Evolutionary conservation across 345 rosid species (phyloP), one percentile per base, ranked within the genome.

Genomic region (Citrus inodora): DNA sequence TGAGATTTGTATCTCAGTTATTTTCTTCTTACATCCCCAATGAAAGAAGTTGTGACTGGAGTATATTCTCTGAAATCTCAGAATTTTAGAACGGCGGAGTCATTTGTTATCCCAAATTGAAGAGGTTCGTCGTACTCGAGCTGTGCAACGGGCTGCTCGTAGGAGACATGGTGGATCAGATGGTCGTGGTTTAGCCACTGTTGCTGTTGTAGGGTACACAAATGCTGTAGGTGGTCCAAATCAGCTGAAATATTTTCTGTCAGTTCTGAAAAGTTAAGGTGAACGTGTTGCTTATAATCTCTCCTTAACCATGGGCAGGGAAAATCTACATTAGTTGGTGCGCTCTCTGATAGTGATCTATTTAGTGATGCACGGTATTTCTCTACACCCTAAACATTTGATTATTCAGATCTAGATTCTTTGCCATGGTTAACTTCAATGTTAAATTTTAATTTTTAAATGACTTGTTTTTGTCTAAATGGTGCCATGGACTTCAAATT

Each of bases 161-260:
- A 89, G 46, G 85, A 91, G 89, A 84, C 91, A 79, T 78, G 89
- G 78, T 64, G 93, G 92, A 60, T 37, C 78, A 24, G 72, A 77
- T 66, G 89, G 89, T 70, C 86, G 78, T 71, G 82, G 81, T 81
- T 83, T 93, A 83, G 86, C 91, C 38, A 94, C 97, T 71, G 87
- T 95, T 75, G 99, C 99, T 72, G 90, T 94, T 75, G 99, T 95
- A 30, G 99, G 97, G 19, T 95, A 95, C 92, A 93, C 99, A 68
- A 95, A 95, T 85, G 98, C 97, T 85, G 97, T 95, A 90, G 81
- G 94, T 87, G 75, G 74, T 80, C 80, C 71, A 70, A 67, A 63
- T 82, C 71, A 68, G 28, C 70, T 59, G 7, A 24, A 38, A 58
- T 5, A 80, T 71, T 76, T 37, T 24, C 24, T 74, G 66, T 66